Conservation (phyloP, 192 early-diverging fungal genomes). For the Linnemannia elongata region DNA sequence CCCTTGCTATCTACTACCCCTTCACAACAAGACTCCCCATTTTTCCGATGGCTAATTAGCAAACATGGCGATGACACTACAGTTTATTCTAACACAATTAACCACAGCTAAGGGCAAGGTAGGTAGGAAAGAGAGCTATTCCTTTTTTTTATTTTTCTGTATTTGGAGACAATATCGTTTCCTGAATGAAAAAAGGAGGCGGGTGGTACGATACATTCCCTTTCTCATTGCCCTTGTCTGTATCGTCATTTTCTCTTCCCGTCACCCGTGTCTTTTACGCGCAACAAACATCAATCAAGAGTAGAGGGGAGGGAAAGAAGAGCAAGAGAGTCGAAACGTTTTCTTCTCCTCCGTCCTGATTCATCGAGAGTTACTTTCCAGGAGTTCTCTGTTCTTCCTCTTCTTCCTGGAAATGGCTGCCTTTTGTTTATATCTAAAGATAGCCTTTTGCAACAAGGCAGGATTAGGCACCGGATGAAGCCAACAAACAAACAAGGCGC, state of each 20-base stretch:
- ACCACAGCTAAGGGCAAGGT: not conserved
- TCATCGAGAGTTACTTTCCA: not conserved
- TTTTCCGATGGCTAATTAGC: not conserved
- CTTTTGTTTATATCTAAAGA: not conserved
- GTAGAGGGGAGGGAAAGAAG: not conserved
- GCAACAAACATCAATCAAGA: not conserved
- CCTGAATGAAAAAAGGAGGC: not conserved
- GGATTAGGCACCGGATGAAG: not conserved
- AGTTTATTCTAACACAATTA: not conserved
- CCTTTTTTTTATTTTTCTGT: not conserved
- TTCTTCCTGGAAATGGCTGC: not conserved
- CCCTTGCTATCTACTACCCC: not conserved
- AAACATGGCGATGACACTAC: not conserved
- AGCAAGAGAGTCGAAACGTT: conserved; percentile 1
- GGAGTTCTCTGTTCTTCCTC: not conserved
- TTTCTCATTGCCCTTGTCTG: not conserved
- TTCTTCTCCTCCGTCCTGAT: not conserved
- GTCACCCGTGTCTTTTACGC: not conserved
- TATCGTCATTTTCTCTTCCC: not conserved
- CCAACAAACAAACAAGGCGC: not conserved
- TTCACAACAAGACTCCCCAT: not conserved
- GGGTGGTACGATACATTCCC: not conserved
- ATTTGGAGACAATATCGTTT: not conserved
- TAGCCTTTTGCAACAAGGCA: not conserved
- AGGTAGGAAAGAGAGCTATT: not conserved